Percentiles rank a stretch among this genome's conserved stretches.
These are phyloP conservation scores for Populus simonii DNA, from an alignment of 345 rosid genomes.

Conservation along the genomic window DNA sequence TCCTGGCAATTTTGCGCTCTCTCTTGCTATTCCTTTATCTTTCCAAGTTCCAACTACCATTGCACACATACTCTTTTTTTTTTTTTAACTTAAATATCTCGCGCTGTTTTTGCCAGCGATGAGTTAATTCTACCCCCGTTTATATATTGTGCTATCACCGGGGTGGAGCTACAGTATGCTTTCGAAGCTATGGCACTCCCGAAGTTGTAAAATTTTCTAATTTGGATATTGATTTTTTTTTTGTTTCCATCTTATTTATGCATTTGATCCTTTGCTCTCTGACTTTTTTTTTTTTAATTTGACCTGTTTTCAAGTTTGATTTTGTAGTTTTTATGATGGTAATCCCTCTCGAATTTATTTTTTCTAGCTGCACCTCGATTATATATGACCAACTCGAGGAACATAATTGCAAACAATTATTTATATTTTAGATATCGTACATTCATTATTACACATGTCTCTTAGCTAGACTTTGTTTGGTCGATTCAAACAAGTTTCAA, in stretches of 20 bases:
- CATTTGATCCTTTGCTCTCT: background rate
- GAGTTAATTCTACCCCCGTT: too few species aligned
- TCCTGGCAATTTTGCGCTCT: too few species aligned
- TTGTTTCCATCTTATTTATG: background rate
- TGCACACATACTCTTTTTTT: too few species aligned
- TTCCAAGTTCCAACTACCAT: too few species aligned
- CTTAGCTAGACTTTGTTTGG: conserved; percentile 3
- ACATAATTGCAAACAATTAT: background rate
- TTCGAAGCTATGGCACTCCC: too few species aligned
- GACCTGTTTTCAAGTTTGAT: background rate
- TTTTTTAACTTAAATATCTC: too few species aligned
- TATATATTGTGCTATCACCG: too few species aligned
- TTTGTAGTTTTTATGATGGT: background rate
- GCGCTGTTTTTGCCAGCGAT: too few species aligned
- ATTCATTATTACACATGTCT: conserved; percentile 2
- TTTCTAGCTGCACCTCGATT: background rate
- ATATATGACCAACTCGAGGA: background rate
- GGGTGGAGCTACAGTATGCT: too few species aligned
- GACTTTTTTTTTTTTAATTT: too few species aligned
- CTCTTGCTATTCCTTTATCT: too few species aligned
- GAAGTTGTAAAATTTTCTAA: background rate
- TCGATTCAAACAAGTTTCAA: background rate
- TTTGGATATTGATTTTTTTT: background rate
- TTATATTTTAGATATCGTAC: background rate
- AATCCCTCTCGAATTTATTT: background rate